Evolutionary conservation across 176 grass and related monocot genomes (phyloP).

Genomic region (Typha latifolia): DNA sequence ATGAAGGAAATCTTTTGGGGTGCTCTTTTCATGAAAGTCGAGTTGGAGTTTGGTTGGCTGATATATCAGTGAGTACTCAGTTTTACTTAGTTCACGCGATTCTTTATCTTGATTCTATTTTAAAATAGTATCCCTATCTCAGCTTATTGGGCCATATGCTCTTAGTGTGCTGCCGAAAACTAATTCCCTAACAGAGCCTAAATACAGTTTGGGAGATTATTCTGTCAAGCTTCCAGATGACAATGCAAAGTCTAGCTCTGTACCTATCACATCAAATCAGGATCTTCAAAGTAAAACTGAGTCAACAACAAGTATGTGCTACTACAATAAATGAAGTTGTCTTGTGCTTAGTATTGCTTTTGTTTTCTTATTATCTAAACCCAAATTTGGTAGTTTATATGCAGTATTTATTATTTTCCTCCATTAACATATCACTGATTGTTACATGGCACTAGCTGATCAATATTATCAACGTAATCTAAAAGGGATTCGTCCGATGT

Average conservation of each 20-base stretch:
- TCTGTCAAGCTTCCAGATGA: constrained; percentile 30
- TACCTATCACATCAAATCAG: constrained; percentile 26
- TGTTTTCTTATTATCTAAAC: not conserved
- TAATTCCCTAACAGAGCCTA: constrained; percentile 40
- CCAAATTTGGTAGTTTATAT: not conserved
- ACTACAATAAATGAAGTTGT: constrained; percentile 6
- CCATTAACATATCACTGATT: not conserved
- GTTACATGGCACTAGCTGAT: constrained; percentile 33
- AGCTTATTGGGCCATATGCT: constrained; percentile 92
- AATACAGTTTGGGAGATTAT: constrained; percentile 36
- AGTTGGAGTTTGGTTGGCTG: constrained; percentile 92
- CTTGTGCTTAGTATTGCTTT: constrained; percentile 7
- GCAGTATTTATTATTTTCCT: not conserved
- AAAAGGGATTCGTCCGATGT: constrained; percentile 26
- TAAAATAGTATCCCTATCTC: constrained; percentile 27
- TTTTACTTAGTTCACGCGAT: constrained; percentile 4
- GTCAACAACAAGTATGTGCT: constrained; percentile 21
- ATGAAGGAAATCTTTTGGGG: constrained; percentile 97
- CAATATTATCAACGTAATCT: not conserved
- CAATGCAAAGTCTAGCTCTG: constrained; percentile 24
- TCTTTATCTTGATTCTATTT: constrained; percentile 16
- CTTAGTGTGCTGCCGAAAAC: constrained; percentile 73
- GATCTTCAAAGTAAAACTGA: constrained; percentile 17
- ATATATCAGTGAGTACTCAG: constrained; percentile 72
- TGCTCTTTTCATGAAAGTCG: constrained; percentile 58